phyloP scores from a whole-genome alignment of 1,284 basidiomycete species.

The Microbotryomycetes sp. region DNA sequence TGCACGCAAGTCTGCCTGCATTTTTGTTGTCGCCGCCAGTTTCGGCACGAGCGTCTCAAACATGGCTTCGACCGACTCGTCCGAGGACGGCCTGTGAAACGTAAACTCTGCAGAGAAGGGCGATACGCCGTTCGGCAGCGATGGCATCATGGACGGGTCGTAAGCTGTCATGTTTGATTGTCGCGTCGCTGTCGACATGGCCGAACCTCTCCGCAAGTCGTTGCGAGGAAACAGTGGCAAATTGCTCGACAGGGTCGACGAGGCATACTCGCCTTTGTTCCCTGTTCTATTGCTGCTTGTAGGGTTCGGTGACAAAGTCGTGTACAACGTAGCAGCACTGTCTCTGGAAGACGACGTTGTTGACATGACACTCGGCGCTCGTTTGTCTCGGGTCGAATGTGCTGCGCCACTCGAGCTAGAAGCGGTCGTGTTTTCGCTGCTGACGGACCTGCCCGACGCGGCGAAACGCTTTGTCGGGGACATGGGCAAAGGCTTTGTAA shows the following conservation, averaged over 20 bases:
- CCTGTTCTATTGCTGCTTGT: slow-evolving; percentile 6
- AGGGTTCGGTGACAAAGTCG: background rate
- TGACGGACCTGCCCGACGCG: background rate
- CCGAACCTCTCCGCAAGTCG: slow-evolving; percentile 7
- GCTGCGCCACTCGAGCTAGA: background rate
- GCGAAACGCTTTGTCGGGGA: background rate
- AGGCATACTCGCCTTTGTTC: slow-evolving; percentile 9
- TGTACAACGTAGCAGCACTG: slow-evolving; percentile 1
- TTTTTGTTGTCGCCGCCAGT: slow-evolving; percentile 30
- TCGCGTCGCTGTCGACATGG: slow-evolving; percentile 1
- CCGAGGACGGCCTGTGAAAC: slow-evolving; percentile 63
- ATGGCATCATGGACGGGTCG: slow-evolving; percentile 1
- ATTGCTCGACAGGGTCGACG: background rate
- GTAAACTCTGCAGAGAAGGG: slow-evolving; percentile 49
- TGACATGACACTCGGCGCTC: background rate
- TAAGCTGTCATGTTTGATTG: background rate
- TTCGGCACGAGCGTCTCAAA: slow-evolving; percentile 67
- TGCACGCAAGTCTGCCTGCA: slow-evolving; percentile 47
- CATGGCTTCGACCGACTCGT: slow-evolving; percentile 64
- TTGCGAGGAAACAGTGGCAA: background rate
- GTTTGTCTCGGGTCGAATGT: background rate
- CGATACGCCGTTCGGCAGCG: slow-evolving; percentile 14
- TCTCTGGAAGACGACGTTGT: background rate
- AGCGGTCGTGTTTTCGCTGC: background rate
- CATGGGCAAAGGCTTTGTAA: background rate